Conservation (phyloP, 805 yeast genomes). For the Wickerhamomyces rabaulensis region DNA sequence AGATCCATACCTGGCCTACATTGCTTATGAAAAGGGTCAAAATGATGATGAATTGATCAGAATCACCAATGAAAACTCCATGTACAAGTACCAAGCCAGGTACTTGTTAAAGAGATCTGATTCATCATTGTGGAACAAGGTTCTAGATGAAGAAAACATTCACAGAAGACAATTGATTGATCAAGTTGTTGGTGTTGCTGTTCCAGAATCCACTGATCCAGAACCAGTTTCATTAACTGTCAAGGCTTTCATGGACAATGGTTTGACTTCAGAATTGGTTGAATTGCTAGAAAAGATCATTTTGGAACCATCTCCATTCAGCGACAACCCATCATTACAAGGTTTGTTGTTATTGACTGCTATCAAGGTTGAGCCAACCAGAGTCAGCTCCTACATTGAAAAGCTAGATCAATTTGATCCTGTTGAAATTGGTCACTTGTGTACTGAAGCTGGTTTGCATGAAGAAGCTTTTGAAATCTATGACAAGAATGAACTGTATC, state of each 20-base stretch:
- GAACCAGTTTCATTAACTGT: slow-evolving; percentile 92
- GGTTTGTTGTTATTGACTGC: slow-evolving; percentile 92
- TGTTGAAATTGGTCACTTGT: slow-evolving; percentile 86
- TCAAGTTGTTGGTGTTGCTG: slow-evolving; percentile 92
- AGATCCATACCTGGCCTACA: slow-evolving; percentile 96
- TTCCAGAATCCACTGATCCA: slow-evolving; percentile 89
- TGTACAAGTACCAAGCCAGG: slow-evolving; percentile 99
- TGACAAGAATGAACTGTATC: slow-evolving; percentile 71
- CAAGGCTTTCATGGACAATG: slow-evolving; percentile 93
- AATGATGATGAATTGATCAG: slow-evolving; percentile 85
- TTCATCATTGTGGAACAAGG: slow-evolving; percentile 72
- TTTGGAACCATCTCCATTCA: slow-evolving; percentile 95
- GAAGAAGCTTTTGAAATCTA: slow-evolving; percentile 96
- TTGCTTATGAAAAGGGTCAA: slow-evolving; percentile 93
- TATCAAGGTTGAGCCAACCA: slow-evolving; percentile 86
- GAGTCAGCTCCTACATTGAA: slow-evolving; percentile 79
- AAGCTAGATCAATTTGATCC: slow-evolving; percentile 89
- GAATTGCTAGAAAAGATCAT: slow-evolving; percentile 94
- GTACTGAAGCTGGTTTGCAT: slow-evolving; percentile 79
- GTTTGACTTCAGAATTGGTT: slow-evolving; percentile 86
- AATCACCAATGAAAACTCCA: slow-evolving; percentile 93
- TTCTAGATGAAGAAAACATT: slow-evolving; percentile 65
- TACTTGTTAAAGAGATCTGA: slow-evolving; percentile 89
- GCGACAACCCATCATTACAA: slow-evolving; percentile 91
- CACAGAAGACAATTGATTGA: slow-evolving; percentile 91